Evolutionary conservation across 495 filamentous ascomycete genomes (phyloP), one percentile per base, ranked within the genome.

Genomic region (Extremus antarcticus): DNA sequence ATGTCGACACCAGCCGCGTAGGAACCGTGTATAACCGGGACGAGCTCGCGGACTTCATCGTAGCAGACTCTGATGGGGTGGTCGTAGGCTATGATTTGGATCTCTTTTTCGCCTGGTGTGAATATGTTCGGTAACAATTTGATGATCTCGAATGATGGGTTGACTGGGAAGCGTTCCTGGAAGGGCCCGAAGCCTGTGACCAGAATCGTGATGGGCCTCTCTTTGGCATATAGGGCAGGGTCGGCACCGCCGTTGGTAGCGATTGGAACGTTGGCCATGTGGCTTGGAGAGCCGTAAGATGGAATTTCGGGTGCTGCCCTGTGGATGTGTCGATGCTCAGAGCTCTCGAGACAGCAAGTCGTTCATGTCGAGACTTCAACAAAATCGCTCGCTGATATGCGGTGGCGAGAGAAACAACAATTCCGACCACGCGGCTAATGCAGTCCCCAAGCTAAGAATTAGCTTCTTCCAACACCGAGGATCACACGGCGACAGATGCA

Each of bases 1-100:
- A 84, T 67, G 66, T 89, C 85, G 20, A 84, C 77, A 41, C 41
- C 32, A 15, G 24, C 25, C 16, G 11, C 7, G 15, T 50, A 47
- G 1, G 55, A 20, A 13, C 50, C 50, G 20, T 54, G 55, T 2
- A 62, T 74, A 15, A 56, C 58, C 1, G 89, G 88, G 11, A 90
- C 70, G 0, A 78, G 56, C 29, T 71, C 67, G 25, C 79, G 76
- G 0, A 91, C 81, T n/a, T 73, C 72, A 11, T 71, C 64, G 66
- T 91, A 95, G 43, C 74, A 76, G 32, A 90, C 87, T 20, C 74
- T 74, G 55, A 95, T 76, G 0, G 87, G 78, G 1, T 76, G 65
- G 0, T 81, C 81, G 62, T 88, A 80, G 24, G 81, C 75, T 59
- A 82, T 67, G 56, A 91, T 77, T 38, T 77, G 79, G 56, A 90